Base-by-base conservation (phyloP, 1,284 basidiomycete genomes). In the Boletus subluridellus region DNA sequence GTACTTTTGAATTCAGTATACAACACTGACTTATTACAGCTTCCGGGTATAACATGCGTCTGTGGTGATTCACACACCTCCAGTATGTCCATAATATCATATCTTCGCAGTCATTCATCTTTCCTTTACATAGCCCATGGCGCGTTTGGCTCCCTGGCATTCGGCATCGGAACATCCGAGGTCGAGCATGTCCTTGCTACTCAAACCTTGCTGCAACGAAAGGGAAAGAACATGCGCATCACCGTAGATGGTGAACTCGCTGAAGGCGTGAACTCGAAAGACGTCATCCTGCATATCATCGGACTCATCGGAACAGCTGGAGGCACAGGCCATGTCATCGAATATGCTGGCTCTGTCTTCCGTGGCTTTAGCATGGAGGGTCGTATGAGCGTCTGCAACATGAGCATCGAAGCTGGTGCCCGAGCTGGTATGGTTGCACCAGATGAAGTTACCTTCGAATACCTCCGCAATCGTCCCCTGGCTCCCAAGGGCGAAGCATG, bases 101-200 rank as follows among this genome's bases (percentile, higher is more conserved):
- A n/a, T 37, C 14, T 34, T 49, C 12, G 9, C 41, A 49, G 28
- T 52, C 9, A 32, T 49, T 66, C 26, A 61, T 34, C 11, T 26
- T 24, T 39, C 34, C 41, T 56, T 49, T 49, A 58, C 32, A 30
- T 63, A 93, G 92, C 95, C 14, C 95, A 98, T 72, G 95, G 95
- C 52, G 95, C 95, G 1, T 98, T 98, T 69, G 95, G 95, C 49
- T 95, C 95, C 52, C 84, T 97, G 63, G 95, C 95, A 0, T 98
- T 98, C 69, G 95, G 95, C 66, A 97, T 98, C 69, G 95, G 95
- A 46, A 97, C 95, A 6, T 95, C 94, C 53, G 95, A 98, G 74
- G 95, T 98, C 66, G 95, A 98, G 72, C 95, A 98, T 73, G 95
- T 98, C 66, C 87, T 98, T 60, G 95, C 95, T 6, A 98, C 95